Evolutionary conservation across 768 basidiomycete genomes (phyloP), one percentile per base, ranked within the genome.

Genomic region (Lentinula sp.): DNA sequence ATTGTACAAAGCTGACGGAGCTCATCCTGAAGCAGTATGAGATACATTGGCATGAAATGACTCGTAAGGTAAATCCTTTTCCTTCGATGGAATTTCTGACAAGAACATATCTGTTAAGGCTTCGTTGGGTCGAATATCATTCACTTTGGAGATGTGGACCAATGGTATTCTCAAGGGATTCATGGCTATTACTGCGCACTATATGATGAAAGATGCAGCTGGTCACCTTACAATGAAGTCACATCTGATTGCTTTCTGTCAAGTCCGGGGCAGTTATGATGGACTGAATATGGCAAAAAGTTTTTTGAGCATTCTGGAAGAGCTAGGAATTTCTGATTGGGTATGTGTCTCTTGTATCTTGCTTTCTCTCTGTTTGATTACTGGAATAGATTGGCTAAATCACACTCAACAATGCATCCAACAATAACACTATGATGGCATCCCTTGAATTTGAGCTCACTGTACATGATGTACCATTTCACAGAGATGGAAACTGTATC

Each of bases 141-240:
- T 28, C 28, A 28, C 28, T 28, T 28, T 3, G 2, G 28, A 28
- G 3, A 28, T 76, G 3, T 79, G 77, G 77, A 67, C 61, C n/a
- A 64, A 72, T 45, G 46, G 57, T 1, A 63, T 66, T 42, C 70
- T 72, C n/a, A 18, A 33, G 3, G 60, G 69, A 13, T 74, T 65
- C 54, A 66, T 77, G 62, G 76, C 71, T 0, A 51, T 78, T 0
- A 75, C 73, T 0, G 69, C 66, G 0, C 74, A 77, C 66, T 78
- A 57, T 42, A 64, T 64, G 4, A 49, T 52, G 3, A 61, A 57
- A 1, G 66, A 69, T 48, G 23, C n/a, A 37, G 72, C 10, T 63
- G 51, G 0, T 68, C 67, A 39, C 62, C 66, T 4, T 28, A 28
- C 28, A 28, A 28, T 28, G 28, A 28, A 28, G 28, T 28, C 28